Evolutionary conservation across 176 grass and related monocot genomes (phyloP).

Genomic region (Bonia amplexicaulis): DNA sequence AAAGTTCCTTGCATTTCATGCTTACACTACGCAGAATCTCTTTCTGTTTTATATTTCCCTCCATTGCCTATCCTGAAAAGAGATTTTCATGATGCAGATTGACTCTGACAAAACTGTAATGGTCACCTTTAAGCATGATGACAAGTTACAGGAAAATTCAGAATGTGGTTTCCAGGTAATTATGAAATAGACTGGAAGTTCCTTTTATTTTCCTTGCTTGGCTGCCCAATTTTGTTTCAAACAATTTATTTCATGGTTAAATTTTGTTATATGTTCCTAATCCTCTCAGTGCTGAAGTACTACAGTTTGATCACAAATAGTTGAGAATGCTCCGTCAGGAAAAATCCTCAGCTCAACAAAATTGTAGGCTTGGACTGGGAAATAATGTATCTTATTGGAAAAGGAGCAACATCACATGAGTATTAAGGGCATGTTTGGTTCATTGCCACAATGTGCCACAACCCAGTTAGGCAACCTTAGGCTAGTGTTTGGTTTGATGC

Average conservation of each 20-base stretch:
- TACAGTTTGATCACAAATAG: not conserved
- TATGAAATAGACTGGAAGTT: not conserved
- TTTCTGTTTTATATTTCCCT: not conserved
- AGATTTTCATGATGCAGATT: constrained; percentile 47
- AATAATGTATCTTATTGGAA: not conserved
- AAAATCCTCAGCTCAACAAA: not conserved
- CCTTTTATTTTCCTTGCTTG: not conserved
- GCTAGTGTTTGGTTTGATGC: too few species aligned
- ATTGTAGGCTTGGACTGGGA: not conserved
- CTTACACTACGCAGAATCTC: not conserved
- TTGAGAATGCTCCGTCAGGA: not conserved
- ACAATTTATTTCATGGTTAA: not conserved
- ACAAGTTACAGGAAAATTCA: constrained; percentile 75
- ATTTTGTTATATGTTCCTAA: not conserved
- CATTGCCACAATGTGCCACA: too few species aligned
- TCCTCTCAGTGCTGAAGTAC: not conserved
- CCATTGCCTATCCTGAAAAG: not conserved
- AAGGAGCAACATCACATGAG: not conserved
- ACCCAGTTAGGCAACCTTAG: too few species aligned
- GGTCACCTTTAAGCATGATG: constrained; percentile 96
- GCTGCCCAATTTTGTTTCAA: not conserved
- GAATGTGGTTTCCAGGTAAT: constrained; percentile 93
- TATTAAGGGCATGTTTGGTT: not conserved
- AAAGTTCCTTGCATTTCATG: not conserved
- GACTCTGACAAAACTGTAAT: constrained; percentile 89